phyloP scores from a whole-genome alignment of 2,329 filamentous ascomycete species.

The Diaporthe vaccinii region DNA sequence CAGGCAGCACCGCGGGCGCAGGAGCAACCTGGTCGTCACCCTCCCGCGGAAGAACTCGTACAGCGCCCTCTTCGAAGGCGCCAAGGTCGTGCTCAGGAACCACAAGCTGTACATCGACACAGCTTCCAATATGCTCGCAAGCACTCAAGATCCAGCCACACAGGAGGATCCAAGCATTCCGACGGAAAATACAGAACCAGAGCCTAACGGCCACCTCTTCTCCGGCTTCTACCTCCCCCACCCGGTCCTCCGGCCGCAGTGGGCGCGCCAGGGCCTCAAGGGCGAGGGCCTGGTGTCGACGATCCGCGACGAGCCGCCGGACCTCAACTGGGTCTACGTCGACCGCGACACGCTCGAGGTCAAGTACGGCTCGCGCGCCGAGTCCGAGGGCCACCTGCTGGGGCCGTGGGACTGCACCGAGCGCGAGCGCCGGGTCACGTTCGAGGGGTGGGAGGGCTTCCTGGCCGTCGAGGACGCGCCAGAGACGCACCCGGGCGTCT shows the following conservation, averaged over 20 bases:
- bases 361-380: neutral
- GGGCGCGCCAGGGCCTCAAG: neutral
- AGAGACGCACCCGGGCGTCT: neutral
- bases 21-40: neutral
- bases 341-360: neutral
- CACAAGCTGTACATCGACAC: constrained; percentile 2
- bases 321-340: constrained; percentile 5
- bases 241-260: neutral
- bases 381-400: neutral
- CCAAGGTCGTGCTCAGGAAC: neutral
- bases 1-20: neutral
- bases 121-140: neutral
- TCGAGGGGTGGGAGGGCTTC: constrained; percentile 3
- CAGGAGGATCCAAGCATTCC: neutral
- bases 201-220: neutral
- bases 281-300: neutral
- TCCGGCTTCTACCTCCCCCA: neutral
- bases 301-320: neutral
- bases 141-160: neutral
- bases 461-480: constrained; percentile 1
- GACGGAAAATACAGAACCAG: neutral
- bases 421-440: neutral
- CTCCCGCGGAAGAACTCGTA: neutral
- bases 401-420: constrained; percentile 11
- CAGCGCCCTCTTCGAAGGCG: neutral